These are phyloP conservation scores for Rubia balearica DNA, from an alignment of 305 asterid genomes.

Conservation along the genomic window DNA sequence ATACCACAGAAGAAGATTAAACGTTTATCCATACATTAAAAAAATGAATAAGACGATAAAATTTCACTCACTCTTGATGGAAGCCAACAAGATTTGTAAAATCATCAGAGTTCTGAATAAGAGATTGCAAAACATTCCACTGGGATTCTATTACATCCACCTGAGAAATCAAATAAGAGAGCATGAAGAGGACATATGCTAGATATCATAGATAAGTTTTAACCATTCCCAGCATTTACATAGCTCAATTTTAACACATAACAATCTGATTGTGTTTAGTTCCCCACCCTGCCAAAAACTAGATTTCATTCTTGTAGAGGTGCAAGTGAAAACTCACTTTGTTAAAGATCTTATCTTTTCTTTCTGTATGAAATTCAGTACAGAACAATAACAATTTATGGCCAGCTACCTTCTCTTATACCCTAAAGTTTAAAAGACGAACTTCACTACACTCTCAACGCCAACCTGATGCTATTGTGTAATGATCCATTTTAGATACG, in stretches of 20 bases:
- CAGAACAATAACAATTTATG: neutral
- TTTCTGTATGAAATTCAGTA: neutral
- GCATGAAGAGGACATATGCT: slow-evolving; percentile 2
- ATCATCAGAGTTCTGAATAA: slow-evolving; percentile 83
- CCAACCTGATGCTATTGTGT: neutral
- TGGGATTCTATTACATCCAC: slow-evolving; percentile 98
- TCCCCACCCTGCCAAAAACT: neutral
- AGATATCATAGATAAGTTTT: too few relatives aligned
- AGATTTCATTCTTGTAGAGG: neutral
- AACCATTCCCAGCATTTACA: neutral
- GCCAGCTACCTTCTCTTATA: neutral
- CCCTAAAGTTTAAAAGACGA: neutral
- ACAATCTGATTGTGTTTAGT: neutral
- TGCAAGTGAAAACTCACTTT: neutral
- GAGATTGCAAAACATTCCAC: slow-evolving; percentile 93
- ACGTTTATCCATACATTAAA: neutral
- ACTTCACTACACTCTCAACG: neutral
- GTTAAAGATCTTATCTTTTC: neutral
- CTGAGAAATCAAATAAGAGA: slow-evolving; percentile 35
- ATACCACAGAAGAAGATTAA: neutral
- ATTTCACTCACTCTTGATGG: slow-evolving; percentile 86
- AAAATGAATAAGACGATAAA: slow-evolving; percentile 8
- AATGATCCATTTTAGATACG: neutral
- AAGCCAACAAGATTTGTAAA: slow-evolving; percentile 89
- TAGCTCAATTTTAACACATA: neutral